phyloP scores from a whole-genome alignment of 2,329 filamentous ascomycete genomes.

The Chrysoporthe austroafricana region DNA sequence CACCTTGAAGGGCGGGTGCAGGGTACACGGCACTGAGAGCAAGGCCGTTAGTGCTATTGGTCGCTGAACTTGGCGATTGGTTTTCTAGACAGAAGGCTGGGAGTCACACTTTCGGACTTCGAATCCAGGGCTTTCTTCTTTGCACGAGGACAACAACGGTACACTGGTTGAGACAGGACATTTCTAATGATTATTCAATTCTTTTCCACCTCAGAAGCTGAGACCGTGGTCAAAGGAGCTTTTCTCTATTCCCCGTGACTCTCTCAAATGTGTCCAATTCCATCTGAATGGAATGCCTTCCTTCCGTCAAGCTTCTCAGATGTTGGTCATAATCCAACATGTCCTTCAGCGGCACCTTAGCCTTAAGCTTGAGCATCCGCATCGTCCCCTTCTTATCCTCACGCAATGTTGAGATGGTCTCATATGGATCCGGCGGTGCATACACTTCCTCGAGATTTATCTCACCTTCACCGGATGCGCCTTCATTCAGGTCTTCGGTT shows the following conservation, averaged over 20 bases:
- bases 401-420: constrained; percentile 60
- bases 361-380: constrained; percentile 69
- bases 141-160: neutral
- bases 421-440: constrained; percentile 82
- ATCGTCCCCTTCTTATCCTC: constrained; percentile 52
- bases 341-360: constrained; percentile 89
- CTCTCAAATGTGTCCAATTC: constrained; percentile 60
- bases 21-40: constrained; percentile 1
- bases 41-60: neutral
- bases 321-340: constrained; percentile 96
- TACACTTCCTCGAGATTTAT: constrained; percentile 81
- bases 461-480: constrained; percentile 34
- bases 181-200: neutral
- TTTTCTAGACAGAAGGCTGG: neutral
- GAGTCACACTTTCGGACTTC: neutral
- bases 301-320: constrained; percentile 84
- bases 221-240: constrained; percentile 41
- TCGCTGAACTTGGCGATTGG: neutral
- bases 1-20: constrained; percentile 2
- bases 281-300: constrained; percentile 68
- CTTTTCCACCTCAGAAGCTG: neutral
- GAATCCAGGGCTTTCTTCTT: neutral
- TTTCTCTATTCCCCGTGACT: constrained; percentile 59
- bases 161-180: neutral
- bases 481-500: constrained; percentile 58